Conservation (phyloP, 768 basidiomycete species). For the Neoboletus magnificus region DNA sequence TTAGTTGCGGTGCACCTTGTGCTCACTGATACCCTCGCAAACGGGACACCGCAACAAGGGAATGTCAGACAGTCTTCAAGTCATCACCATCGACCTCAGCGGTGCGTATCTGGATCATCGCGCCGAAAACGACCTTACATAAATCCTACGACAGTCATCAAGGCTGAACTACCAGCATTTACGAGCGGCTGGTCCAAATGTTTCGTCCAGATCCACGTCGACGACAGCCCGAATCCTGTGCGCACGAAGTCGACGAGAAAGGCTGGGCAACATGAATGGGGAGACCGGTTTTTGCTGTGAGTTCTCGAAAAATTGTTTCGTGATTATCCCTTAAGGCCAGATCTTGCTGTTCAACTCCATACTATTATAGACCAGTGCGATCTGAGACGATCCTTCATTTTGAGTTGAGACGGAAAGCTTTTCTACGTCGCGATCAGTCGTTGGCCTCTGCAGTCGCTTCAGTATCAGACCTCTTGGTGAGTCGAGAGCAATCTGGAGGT, state of each 20-base stretch:
- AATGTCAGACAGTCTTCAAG: slow-evolving; percentile 7
- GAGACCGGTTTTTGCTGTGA: slow-evolving; percentile 21
- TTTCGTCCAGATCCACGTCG: slow-evolving; percentile 21
- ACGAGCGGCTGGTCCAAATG: slow-evolving; percentile 24
- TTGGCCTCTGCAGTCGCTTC: slow-evolving; percentile 15
- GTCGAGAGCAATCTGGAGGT: slow-evolving; percentile 10
- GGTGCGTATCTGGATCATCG: slow-evolving; percentile 2
- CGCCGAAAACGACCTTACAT: neutral
- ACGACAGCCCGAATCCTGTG: slow-evolving; percentile 9
- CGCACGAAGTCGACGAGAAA: slow-evolving; percentile 6
- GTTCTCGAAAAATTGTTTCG: neutral
- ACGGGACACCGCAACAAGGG: neutral
- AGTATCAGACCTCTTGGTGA: slow-evolving; percentile 17
- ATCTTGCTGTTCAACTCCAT: neutral
- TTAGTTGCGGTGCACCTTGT: neutral
- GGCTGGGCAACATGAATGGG: neutral
- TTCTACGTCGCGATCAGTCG: slow-evolving; percentile 9
- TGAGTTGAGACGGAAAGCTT: slow-evolving; percentile 22
- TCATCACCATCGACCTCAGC: slow-evolving; percentile 26
- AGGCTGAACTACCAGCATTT: slow-evolving; percentile 19
- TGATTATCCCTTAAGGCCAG: neutral
- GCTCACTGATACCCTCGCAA: neutral
- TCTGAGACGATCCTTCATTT: slow-evolving; percentile 21
- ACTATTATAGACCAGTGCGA: slow-evolving; percentile 9
- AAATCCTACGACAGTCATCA: slow-evolving; percentile 16